Base-by-base conservation (phyloP, 2,329 filamentous ascomycete genomes). In the Shiraia bambusicola region DNA sequence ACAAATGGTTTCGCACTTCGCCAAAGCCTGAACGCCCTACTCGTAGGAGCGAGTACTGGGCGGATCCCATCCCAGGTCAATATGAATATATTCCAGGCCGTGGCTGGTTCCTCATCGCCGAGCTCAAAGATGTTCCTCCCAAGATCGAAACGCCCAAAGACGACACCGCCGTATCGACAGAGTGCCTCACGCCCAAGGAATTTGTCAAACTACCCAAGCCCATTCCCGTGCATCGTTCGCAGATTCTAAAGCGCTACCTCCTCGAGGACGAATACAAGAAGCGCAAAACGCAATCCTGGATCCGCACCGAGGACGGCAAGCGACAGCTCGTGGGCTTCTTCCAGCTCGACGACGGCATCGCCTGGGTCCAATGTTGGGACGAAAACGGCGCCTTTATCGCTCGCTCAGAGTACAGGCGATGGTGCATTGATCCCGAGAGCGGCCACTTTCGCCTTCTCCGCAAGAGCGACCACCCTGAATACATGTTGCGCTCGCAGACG, bases 331-430 rank as follows among this genome's bases (percentile, higher is more conserved):
- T 70, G 13, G 63, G 71, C 41, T 77, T 77, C 61, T 77, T 77
- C 61, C 69, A 64, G 10, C 69, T 77, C 19, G 75, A 77, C 41
- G 72, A 77, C 34, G 73, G 70, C 26, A 55, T 71, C 32, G 68
- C 71, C 38, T 77, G 74, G 73, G 73, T 77, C 27, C 67, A 73
- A 28, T 74, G 72, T 47, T 77, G 74, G 73, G 73, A 77, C 50
- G 62, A 68, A 15, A 59, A 74, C 28, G 74, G 73, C 39, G 67
- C 63, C n/a, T 77, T 77, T 56, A 71, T 77, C 30, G 72, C 72
- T 3, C 74, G 74, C 1, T 74, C 38, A 13, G 47, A 39, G 6
- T 77, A 76, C 52, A 71, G 72, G 39, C 71, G 74, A 33, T 77
- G 74, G 74, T 70, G 66, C 47, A 62, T 73, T 32, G 74, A 76